Evolutionary conservation across 202 grass and related monocot genomes (phyloP), one percentile per base, ranked within the genome.

Genomic region (Sporobolus alterniflorus): DNA sequence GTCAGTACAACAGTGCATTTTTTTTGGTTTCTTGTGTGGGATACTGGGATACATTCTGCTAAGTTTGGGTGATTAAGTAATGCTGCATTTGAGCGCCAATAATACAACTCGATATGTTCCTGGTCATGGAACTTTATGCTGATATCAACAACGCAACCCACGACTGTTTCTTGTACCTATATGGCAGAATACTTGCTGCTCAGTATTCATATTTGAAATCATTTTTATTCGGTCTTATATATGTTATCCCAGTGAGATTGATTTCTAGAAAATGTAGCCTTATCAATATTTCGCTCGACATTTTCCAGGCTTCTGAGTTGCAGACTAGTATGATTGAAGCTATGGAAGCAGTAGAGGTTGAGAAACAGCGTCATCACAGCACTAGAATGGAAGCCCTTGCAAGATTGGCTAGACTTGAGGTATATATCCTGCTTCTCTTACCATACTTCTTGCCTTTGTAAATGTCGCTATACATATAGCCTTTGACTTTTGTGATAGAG

Each of bases 311-410:
- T 91, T 92, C 91, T 73, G 89, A 94, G 85, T 79, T 99, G 89
- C 96, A 96, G 82, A 90, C 28, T 47, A 99, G 86, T 90, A 99
- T 88, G 91, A 94, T 93, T 30, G 91, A 96, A 81, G 90, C 91
- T 9, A 94, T 99, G 90, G 96, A 99, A 65, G 96, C 96, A 72
- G 81, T 93, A 16, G 96, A 99, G 69, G 82, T 87, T 62, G 96
- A 99, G 82, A 99, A 96, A 79, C 84, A 88, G 71, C 84, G 79
- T 46, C 96, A 99, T 73, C 62, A 99, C 40, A 96, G 91, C 77
- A 99, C 96, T 75, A 94, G 93, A 91, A 98, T 98, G 91, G 93
- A 98, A 83, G 93, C 96, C 83, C 83, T 98, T 78, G 77, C 64
- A 41, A 74, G 71, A 14, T 88, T 98, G 63, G 93, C 93, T 78